Evolutionary conservation across 768 basidiomycete genomes (phyloP), one percentile per base, ranked within the genome.

Genomic region (Suillus ampliporus): DNA sequence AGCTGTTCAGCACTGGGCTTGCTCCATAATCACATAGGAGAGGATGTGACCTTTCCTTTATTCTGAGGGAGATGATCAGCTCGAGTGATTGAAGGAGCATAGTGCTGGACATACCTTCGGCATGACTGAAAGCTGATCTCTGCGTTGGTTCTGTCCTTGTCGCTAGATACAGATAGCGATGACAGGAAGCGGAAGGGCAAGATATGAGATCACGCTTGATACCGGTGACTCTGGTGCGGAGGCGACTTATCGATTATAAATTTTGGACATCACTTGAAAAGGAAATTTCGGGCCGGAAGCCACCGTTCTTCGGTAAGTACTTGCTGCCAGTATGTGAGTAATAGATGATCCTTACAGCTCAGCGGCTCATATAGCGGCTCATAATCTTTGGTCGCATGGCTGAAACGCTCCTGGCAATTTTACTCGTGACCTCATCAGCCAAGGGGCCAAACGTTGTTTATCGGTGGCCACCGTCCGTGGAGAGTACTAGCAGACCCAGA

Each of bases 401-500:
- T 44, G 89, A 92, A 75, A 88, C 88, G 3, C 83, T 97, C 37
- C 79, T 95, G 52, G 89, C 92, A 11, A 81, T 97, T 64, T 77
- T 96, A 5, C 85, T 97, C 40, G 91, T 94, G 47, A 92, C 92
- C 5, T 89, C 89, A 14, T 95, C 94, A 10, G 88, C 92, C 8
- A 91, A 89, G 69, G 92, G 91, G 31, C 86, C 89, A 11, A 89
- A 81, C 66, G 77, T 95, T 6, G 89, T 94, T 58, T 95, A 89
- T 72, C 83, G 91, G 65, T 97, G 94, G 90, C 95, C 95, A 0
- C 89, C 92, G 15, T 80, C 79, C 15, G 92, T 94, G 15, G 68
- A 77, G 14, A 54, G 23, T 38, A 77, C 86, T 1, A 82, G 31
- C 6, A 31, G 86, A 6, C 82, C 88, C 5, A 83, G 95, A 61